Evolutionary conservation across 129 eudicot genomes (phyloP), one percentile per base, ranked within the genome.

Genomic region (Saussurea involucrata): DNA sequence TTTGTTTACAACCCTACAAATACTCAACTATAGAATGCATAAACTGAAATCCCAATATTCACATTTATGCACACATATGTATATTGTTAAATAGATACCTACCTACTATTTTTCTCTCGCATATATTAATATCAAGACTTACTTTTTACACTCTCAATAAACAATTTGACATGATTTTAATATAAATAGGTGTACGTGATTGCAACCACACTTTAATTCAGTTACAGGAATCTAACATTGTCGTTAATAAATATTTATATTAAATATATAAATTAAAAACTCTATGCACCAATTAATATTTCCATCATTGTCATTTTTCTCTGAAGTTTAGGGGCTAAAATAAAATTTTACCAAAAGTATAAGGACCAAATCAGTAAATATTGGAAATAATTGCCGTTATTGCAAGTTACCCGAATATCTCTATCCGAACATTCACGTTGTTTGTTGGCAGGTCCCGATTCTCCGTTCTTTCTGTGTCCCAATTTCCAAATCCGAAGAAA

Each of bases 401-500:
- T 8, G 64, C 63, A 71, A 49, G 72, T 68, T 34, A 68, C 63
- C 49, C 28, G 61, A 61, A 74, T 66, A 65, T 78, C 76, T 63
- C 68, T 20, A 49, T 77, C 68, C 24, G n/a, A 71, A 71, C 75
- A 17, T 71, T 55, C 20, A 42, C 17, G 8, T 36, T n/a, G 36
- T 71, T 36, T n/a, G 36, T 71, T 24, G 17, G 64, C 64, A 71
- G 75, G 75, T 71, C 37, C 8, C 63, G 75, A 71, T 71, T 36
- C 78, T 24, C 13, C 74, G 1, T 57, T 77, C 1, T n/a, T 32
- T 67, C 58, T 79, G 42, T 58, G 63, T 63, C 84, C 25, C 74
- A 72, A 72, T 40, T 61, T 17, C 63, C 37, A 46, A 46, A 34
- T 12, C 18, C 85, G 29, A 84, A 80, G 82, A 36, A 61, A 81